phyloP scores from a whole-genome alignment of 768 basidiomycete species.

The Lentinula lateritia region DNA sequence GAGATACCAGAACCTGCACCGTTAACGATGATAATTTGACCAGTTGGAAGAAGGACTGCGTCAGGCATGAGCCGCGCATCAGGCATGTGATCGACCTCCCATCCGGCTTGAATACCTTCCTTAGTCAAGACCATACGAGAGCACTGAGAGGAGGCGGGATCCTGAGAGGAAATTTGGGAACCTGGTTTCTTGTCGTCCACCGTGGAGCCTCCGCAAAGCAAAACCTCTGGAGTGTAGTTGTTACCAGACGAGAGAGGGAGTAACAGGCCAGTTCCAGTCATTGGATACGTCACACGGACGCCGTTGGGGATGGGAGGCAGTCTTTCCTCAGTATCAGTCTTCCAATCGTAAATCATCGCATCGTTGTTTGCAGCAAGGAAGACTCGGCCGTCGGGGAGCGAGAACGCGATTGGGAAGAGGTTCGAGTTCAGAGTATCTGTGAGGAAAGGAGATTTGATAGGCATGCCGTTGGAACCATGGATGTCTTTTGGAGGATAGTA shows the following conservation, averaged over 20 bases:
- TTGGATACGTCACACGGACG: conserved; percentile 78
- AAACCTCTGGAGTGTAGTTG: conserved; percentile 59
- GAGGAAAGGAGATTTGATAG: conserved; percentile 59
- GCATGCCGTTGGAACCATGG: conserved; percentile 59
- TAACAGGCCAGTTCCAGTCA: conserved; percentile 71
- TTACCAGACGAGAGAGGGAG: conserved; percentile 63
- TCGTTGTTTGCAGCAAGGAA: conserved; percentile 78
- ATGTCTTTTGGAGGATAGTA: conserved; percentile 80
- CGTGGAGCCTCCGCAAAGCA: conserved; percentile 74
- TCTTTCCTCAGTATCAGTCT: conserved; percentile 49
- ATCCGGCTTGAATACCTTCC: conserved; percentile 59
- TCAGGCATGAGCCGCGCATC: conserved; percentile 73
- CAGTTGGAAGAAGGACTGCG: conserved; percentile 76
- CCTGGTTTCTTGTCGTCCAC: conserved; percentile 55
- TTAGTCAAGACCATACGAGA: conserved; percentile 62
- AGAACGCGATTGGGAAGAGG: conserved; percentile 73
- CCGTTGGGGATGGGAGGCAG: conserved; percentile 72
- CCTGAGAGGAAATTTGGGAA: conserved; percentile 65
- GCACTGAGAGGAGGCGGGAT: conserved; percentile 69
- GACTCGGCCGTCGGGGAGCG: conserved; percentile 61
- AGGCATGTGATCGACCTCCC: conserved; percentile 75
- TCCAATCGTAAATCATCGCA: conserved; percentile 79
- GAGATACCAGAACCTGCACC: conserved; percentile 71
- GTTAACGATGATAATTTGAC: conserved; percentile 69
- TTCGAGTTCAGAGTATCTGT: conserved; percentile 75